Evolutionary conservation across 2,329 filamentous ascomycete genomes (phyloP), one percentile per base, ranked within the genome.

Genomic region (Colletotrichum sp.): DNA sequence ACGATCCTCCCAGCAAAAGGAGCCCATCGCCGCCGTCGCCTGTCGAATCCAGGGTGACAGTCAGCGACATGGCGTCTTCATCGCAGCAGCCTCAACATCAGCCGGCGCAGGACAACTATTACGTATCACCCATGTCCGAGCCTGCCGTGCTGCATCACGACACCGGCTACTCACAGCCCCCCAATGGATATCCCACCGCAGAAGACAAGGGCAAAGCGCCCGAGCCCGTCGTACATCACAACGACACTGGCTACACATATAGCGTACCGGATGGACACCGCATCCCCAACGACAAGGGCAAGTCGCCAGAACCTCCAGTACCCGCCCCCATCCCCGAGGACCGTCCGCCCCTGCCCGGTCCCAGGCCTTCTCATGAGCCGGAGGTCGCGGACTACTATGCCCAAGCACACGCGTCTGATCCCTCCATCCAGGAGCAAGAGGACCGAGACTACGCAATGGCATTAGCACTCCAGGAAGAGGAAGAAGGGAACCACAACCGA

Each of bases 361-460:
- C 70, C 8, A 72, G 73, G 12, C 73, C 73, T 5, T 34, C 44
- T 2, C 59, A 60, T 6, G 18, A 49, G 8, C 55, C 72, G 39
- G 69, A 63, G 24, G 34, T 76, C 7, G 39, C 72, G 6, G 73
- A 76, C 28, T 76, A 68, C 57, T 76, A 76, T 12, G 73, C 73
- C 30, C 63, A 76, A 72, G 57, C 71, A 5, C 73, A 44, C 16
- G 70, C 68, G 8, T 63, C 60, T 8, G 65, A 65, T 13, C 73
- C 63, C 6, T 32, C 55, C 18, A 52, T 72, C 34, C 73, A 73
- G 16, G 73, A 76, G 44, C 73, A 76, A 30, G 73, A 76, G 34
- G 73, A 76, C 21, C 73, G 73, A 1, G 73, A 76, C 64, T 76
- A 72, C 26, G 73, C 73, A 16, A 76, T 76, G 73, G 73, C 73